phyloP scores from a whole-genome alignment of 805 yeast genomes.

The Yarrowia deformans region DNA sequence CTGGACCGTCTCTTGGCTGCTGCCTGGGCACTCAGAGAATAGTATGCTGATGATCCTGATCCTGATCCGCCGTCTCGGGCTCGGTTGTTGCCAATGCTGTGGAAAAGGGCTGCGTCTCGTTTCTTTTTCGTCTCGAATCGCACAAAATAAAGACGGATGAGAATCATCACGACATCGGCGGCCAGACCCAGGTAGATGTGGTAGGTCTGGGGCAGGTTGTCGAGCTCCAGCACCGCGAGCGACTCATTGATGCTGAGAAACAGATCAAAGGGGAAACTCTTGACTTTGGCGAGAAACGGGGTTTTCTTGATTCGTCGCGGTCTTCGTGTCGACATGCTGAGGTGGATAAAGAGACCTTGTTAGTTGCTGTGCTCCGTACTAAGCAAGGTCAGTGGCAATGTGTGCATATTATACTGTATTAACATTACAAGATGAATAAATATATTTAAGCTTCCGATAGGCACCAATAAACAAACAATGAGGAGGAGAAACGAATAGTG shows the following conservation, averaged over 20 bases:
- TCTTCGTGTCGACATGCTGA: neutral
- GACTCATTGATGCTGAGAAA: slow-evolving; percentile 29
- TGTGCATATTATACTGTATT: neutral
- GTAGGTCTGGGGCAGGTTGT: slow-evolving; percentile 26
- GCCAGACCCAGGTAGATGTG: slow-evolving; percentile 23
- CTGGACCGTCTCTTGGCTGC: slow-evolving; percentile 30
- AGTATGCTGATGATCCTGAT: slow-evolving; percentile 10
- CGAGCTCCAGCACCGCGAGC: slow-evolving; percentile 18
- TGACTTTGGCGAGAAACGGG: slow-evolving; percentile 8
- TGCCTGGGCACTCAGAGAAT: slow-evolving; percentile 29
- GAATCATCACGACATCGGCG: neutral
- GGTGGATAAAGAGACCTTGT: neutral
- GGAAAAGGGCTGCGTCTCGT: neutral
- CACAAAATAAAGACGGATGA: slow-evolving; percentile 29
- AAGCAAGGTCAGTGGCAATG: neutral
- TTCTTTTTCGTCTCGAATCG: slow-evolving; percentile 14
- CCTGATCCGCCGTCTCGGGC: neutral
- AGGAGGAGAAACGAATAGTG: no score
- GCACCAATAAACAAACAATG: neutral
- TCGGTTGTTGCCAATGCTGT: slow-evolving; percentile 11
- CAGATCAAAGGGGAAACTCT: slow-evolving; percentile 23
- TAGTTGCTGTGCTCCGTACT: no score
- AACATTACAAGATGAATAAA: neutral
- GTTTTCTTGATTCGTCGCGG: slow-evolving; percentile 24
- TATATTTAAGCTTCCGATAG: slow-evolving; percentile 8